phyloP scores from a whole-genome alignment of 2,329 filamentous ascomycete species.

The Verticillium klebahnii region DNA sequence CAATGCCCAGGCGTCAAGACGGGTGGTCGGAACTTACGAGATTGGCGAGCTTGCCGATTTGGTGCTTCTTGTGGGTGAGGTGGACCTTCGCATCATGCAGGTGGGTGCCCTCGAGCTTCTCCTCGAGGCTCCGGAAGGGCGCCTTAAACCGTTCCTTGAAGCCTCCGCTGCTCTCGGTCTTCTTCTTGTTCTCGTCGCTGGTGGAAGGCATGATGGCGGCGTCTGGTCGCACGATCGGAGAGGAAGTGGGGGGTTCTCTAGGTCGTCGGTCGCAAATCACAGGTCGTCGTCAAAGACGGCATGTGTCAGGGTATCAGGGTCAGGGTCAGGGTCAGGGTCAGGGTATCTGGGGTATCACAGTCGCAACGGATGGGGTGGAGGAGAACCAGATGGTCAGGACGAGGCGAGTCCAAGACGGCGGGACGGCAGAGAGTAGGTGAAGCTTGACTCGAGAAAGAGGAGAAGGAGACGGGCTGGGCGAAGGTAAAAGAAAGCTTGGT shows the following conservation, averaged over 20 bases:
- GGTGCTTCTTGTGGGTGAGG: conserved; percentile 58
- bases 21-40: conserved; percentile 36
- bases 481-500: neutral
- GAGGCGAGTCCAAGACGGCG: neutral
- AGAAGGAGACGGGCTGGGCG: neutral
- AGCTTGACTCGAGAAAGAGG: conserved; percentile 1
- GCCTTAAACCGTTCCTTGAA: conserved; percentile 45
- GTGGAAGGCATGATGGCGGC: conserved; percentile 2
- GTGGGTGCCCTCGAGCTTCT: conserved; percentile 50
- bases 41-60: conserved; percentile 60
- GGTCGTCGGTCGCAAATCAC: neutral
- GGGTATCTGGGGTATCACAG: neutral
- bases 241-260: neutral
- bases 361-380: neutral
- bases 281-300: neutral
- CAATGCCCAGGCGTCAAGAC: neutral
- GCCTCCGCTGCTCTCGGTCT: conserved; percentile 22
- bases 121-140: conserved; percentile 40
- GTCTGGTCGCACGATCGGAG: neutral
- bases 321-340: neutral
- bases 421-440: neutral
- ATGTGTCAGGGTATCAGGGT: neutral
- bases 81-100: conserved; percentile 54
- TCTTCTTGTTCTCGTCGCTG: conserved; percentile 13
- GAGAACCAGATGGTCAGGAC: neutral